Conservation (phyloP, 78 protist genomes). For the Anaeramoeba flamelloides region DNA sequence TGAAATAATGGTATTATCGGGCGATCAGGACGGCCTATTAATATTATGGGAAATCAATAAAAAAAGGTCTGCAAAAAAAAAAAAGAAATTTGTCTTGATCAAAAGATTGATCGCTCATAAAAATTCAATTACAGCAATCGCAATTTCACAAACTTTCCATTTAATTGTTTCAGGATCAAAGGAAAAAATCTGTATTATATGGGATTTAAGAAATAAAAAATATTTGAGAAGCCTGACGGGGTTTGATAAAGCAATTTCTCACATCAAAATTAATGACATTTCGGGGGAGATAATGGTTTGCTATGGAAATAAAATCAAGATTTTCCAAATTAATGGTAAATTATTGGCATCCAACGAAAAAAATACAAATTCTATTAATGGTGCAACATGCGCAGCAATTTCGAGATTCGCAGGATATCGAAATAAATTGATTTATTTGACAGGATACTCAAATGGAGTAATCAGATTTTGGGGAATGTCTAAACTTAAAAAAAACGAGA, state of each 20-base stretch:
- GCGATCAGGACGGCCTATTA: neutral
- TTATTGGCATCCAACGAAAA: too few species aligned
- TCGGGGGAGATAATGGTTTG: neutral
- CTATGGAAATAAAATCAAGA: neutral
- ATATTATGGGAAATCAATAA: neutral
- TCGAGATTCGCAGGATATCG: too few species aligned
- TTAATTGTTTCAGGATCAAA: neutral
- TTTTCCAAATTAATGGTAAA: neutral
- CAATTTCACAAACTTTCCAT: neutral
- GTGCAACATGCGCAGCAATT: too few species aligned
- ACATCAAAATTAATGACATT: neutral
- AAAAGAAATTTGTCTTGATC: neutral
- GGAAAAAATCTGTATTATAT: neutral
- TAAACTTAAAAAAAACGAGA: too few species aligned
- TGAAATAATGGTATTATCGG: too few species aligned
- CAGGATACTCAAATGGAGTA: too few species aligned
- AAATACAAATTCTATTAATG: too few species aligned
- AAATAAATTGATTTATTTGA: too few species aligned
- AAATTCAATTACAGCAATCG: neutral
- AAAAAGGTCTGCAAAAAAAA: neutral
- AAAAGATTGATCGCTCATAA: neutral
- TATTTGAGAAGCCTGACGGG: neutral
- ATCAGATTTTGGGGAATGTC: too few species aligned
- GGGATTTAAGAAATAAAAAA: neutral
- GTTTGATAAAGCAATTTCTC: neutral